Evolutionary conservation across 2,329 filamentous ascomycete genomes (phyloP), one percentile per base, ranked within the genome.

Genomic region (Macrophomina phaseolina): DNA sequence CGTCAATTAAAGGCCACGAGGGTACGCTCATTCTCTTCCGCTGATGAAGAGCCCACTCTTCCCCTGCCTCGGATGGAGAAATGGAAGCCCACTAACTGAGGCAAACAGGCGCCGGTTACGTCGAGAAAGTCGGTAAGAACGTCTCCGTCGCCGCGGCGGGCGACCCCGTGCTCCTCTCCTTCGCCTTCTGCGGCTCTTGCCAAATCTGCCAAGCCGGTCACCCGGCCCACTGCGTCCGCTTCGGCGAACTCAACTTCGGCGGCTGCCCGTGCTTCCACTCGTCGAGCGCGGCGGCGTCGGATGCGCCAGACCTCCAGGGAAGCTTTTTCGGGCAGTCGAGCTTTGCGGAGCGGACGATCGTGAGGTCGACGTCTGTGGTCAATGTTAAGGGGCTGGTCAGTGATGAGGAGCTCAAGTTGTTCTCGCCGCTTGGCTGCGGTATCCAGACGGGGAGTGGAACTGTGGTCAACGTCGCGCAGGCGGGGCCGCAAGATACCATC

Each of bases 1-100:
- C 83, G 0, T 73, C 78, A 32, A 79, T 87, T 1, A 74, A 86
- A 16, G 85, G 85, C 2, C 85, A 87, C 68, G 85, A 87, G 77
- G 85, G 84, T 79, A 67, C 16, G 56, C 55, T 6, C 3, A n/a
- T 8, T 18, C 16, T 36, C 14, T 9, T 8, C 14, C 18, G 11
- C n/a, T 23, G n/a, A 4, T 40, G 34, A 30, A 34, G 23, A 23
- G 23, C 23, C 3, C 23, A 23, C 23, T 23, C 2, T 38, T 8
- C 36, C 36, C 36, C 36, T 38, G 36, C 1, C 36, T 38, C 36
- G 11, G 36, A 38, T 12, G 36, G 23, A 23, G 23, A 23, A 23
- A 38, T 38, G 6, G 36, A 38, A 7, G 7, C 6, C 7, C 36
- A 38, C 36, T 12, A 4, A n/a, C 2, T 23, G 23, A 23, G 23